phyloP scores from a whole-genome alignment of 257 asterid genomes.

The Hygrophila difformis region DNA sequence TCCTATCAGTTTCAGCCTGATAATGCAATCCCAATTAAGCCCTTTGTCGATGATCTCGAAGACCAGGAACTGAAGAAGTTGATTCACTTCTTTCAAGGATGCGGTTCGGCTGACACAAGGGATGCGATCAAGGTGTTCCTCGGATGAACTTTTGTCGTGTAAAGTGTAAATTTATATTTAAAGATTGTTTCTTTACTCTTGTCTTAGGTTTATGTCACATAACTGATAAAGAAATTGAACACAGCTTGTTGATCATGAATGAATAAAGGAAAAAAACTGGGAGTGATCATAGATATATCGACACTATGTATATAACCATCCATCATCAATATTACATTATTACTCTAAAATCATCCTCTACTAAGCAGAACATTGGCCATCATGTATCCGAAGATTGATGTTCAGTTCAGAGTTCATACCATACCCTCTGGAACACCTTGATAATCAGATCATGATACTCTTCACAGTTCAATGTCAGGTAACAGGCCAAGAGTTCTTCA shows the following conservation, averaged over 20 bases:
- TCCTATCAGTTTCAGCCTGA: no score
- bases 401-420: conserved; percentile 41
- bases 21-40: conserved; percentile 65
- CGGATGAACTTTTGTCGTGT: neutral
- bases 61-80: conserved; percentile 68
- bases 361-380: conserved; percentile 10
- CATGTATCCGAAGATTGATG: conserved; percentile 18
- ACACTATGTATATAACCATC: no score
- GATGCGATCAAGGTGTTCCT: conserved; percentile 39
- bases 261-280: no score
- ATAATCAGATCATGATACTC: no score
- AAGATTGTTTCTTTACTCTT: no score
- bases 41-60: conserved; percentile 52
- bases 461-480: conserved; percentile 60
- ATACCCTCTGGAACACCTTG: conserved; percentile 58
- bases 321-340: no score
- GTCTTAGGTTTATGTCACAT: no score
- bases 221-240: no score
- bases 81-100: conserved; percentile 41
- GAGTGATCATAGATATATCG: no score
- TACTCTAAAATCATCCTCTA: neutral
- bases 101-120: conserved; percentile 51
- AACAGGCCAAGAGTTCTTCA: conserved; percentile 76
- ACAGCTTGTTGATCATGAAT: no score
- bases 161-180: no score